Conservation (phyloP, 139 green algal genomes). For the Tetratostichococcus sp. region DNA sequence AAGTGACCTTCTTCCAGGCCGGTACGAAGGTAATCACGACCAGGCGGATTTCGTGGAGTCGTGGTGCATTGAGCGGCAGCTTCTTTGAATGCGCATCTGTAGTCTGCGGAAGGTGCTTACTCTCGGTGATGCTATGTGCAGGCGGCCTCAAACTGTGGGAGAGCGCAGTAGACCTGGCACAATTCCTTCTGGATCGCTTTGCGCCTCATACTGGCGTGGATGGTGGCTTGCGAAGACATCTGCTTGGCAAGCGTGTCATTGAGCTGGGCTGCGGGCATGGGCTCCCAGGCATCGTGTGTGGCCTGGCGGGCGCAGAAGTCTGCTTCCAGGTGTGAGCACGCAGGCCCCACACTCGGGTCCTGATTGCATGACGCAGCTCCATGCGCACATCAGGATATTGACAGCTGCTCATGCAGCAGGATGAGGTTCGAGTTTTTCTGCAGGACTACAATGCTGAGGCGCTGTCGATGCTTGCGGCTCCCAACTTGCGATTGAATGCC, state of each 20-base stretch:
- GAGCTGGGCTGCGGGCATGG: constrained; percentile 62
- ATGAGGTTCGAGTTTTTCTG: no score
- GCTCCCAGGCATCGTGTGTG: constrained; percentile 74
- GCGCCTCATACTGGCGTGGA: no score
- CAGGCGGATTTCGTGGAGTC: no score
- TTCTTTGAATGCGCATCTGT: no score
- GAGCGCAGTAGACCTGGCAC: background rate
- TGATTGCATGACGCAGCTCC: no score
- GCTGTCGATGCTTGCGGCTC: constrained; percentile 68
- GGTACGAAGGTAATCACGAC: background rate
- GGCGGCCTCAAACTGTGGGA: background rate
- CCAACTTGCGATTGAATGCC: background rate
- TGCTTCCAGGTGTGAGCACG: background rate
- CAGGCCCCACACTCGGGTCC: no score
- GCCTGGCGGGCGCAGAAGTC: constrained; percentile 43
- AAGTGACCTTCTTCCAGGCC: background rate
- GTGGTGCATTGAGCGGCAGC: no score
- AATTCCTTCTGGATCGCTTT: background rate
- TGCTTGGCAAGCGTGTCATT: background rate
- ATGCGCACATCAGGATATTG: no score
- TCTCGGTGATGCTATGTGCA: background rate
- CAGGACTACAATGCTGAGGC: constrained; percentile 83
- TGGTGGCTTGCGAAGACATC: no score
- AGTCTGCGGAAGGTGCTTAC: no score
- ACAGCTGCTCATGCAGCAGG: no score